Evolutionary conservation across 129 eudicot genomes (phyloP).

Genomic region (Artemisia argyi): DNA sequence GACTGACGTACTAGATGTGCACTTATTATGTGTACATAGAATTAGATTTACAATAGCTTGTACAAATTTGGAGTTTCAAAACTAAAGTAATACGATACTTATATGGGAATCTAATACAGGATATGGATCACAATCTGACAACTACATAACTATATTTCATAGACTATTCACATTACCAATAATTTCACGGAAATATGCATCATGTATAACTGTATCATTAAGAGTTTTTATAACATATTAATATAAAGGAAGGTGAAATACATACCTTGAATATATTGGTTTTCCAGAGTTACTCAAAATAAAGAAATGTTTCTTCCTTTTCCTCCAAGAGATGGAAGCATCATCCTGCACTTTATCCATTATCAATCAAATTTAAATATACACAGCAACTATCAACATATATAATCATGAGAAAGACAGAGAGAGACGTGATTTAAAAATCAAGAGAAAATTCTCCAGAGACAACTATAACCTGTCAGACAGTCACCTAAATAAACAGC

Average conservation of each 20-base stretch:
- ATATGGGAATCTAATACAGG: conserved; percentile 2
- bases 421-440: background rate
- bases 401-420: background rate
- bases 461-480: background rate
- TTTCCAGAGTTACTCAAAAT: conserved; percentile 92
- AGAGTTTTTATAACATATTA: background rate
- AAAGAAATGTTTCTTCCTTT: conserved; percentile 90
- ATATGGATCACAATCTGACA: conserved; percentile 10
- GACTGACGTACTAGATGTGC: conserved; percentile 6
- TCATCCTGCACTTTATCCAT: conserved; percentile 79
- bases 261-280: conserved; percentile 95
- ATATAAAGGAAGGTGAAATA: background rate
- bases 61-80: background rate
- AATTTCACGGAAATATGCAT: background rate
- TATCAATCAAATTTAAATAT: conserved; percentile 16
- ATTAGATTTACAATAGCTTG: background rate
- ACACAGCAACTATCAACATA: conserved; percentile 9
- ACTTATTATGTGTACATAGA: background rate
- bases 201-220: background rate
- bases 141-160: background rate
- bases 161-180: conserved; percentile 7
- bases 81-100: conserved; percentile 9
- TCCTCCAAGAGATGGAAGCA: conserved; percentile 93
- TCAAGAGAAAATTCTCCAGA: background rate
- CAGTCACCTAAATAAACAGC: conserved; percentile 5